Percentiles rank a stretch among this genome's conserved stretches.
phyloP scores from a whole-genome alignment of 2,329 filamentous ascomycete species.

The Drechslerella stenobrocha region DNA sequence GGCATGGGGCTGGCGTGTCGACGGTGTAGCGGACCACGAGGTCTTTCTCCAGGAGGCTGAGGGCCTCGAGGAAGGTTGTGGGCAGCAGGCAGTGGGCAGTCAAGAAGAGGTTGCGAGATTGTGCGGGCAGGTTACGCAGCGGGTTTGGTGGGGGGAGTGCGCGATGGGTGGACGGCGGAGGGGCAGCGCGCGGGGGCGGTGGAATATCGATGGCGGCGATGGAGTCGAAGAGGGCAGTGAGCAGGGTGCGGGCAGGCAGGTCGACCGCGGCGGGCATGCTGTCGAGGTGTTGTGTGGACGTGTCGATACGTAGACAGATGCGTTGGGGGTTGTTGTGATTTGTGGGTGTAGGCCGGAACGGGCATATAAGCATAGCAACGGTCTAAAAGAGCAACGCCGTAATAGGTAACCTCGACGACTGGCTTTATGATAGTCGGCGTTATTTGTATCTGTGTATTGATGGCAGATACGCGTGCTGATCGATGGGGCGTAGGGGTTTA shows the following conservation, averaged over 20 bases:
- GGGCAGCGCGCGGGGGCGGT: conserved; percentile 1
- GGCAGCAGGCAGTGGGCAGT: conserved; percentile 63
- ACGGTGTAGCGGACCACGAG: conserved; percentile 64
- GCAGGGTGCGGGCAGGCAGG: conserved; percentile 24
- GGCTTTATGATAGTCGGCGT: no score
- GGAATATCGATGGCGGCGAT: conserved; percentile 23
- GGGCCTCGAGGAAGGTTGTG: conserved; percentile 78
- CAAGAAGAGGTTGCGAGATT: conserved; percentile 56
- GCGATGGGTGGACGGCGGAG: conserved; percentile 6
- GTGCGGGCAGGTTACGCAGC: conserved; percentile 47
- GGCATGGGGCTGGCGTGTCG: conserved; percentile 3
- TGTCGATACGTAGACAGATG: background rate
- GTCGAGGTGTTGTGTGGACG: background rate
- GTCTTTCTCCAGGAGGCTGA: conserved; percentile 81
- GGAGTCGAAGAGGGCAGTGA: conserved; percentile 32
- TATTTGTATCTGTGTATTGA: no score
- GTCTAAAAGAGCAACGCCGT: no score
- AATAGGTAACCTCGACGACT: no score
- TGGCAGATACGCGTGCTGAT: background rate
- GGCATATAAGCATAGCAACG: no score
- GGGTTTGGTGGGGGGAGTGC: conserved; percentile 14
- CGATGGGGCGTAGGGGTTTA: no score
- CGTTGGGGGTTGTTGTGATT: background rate
- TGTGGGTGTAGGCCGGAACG: no score
- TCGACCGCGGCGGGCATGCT: conserved; percentile 14